Percentiles rank a stretch among this genome's conserved stretches.
Conservation (phyloP, 345 rosid genomes). For the Salix arbutifolia region DNA sequence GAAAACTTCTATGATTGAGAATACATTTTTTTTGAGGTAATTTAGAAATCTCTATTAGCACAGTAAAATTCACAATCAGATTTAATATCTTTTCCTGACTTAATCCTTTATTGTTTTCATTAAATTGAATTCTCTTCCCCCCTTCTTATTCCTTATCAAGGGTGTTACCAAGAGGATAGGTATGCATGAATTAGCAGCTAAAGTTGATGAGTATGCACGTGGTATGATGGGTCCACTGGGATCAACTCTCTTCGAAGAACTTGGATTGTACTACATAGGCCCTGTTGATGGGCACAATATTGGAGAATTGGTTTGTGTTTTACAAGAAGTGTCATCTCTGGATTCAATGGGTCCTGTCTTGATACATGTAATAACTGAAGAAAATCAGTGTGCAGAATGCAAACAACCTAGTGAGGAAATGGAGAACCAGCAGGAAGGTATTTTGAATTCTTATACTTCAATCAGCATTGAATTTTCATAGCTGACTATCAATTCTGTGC, state of each 20-base stretch:
- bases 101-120: background rate
- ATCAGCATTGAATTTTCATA: background rate
- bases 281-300: conserved; percentile 93
- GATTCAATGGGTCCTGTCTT: conserved; percentile 91
- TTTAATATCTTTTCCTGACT: background rate
- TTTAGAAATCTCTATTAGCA: background rate
- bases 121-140: background rate
- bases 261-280: conserved; percentile 85
- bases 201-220: conserved; percentile 95
- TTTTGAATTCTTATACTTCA: conserved; percentile 2
- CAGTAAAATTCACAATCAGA: background rate
- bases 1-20: background rate
- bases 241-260: conserved; percentile 91
- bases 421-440: conserved; percentile 42
- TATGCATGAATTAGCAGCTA: conserved; percentile 91
- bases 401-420: conserved; percentile 24
- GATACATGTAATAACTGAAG: conserved; percentile 86
- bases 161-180: conserved; percentile 82
- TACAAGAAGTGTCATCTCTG: conserved; percentile 73
- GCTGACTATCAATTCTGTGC: background rate
- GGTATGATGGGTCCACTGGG: conserved; percentile 94
- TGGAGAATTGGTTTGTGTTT: conserved; percentile 73
- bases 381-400: conserved; percentile 34
- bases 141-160: conserved; percentile 26
- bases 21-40: background rate